Conservation (phyloP, 306 rosid genomes). For the Phaseolus lunatus region DNA sequence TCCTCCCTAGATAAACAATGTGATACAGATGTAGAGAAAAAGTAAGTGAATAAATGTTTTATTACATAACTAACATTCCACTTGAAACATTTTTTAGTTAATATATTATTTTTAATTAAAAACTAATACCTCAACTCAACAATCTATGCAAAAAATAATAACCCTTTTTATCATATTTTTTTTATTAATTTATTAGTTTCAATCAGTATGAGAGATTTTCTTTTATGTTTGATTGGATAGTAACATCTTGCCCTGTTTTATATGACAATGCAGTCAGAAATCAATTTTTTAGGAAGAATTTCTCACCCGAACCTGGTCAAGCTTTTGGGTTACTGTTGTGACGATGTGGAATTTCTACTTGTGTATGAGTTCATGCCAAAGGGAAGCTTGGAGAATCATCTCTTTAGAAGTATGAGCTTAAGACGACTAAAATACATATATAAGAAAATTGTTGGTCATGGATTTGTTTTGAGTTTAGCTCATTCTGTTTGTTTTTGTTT, state of each 20-base stretch:
- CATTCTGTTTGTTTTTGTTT: slow-evolving; percentile 7
- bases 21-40: too few species aligned
- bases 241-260: slow-evolving; percentile 10
- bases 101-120: too few species aligned
- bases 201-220: too few species aligned
- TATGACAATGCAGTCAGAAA: slow-evolving; percentile 74
- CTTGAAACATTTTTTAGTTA: too few species aligned
- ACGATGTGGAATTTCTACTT: slow-evolving; percentile 76
- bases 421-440: neutral
- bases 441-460: slow-evolving; percentile 5
- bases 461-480: slow-evolving; percentile 27
- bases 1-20: too few species aligned
- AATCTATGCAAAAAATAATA: too few species aligned
- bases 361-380: slow-evolving; percentile 85
- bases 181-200: too few species aligned
- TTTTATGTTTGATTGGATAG: too few species aligned
- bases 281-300: slow-evolving; percentile 77
- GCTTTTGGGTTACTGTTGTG: slow-evolving; percentile 82
- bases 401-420: slow-evolving; percentile 74
- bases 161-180: too few species aligned
- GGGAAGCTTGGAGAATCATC: slow-evolving; percentile 96
- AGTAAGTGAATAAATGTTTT: too few species aligned
- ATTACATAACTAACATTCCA: too few species aligned
- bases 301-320: slow-evolving; percentile 88
- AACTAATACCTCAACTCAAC: too few species aligned